Evolutionary conservation across 495 filamentous ascomycete species (phyloP).

Genomic region (Podospora australis): DNA sequence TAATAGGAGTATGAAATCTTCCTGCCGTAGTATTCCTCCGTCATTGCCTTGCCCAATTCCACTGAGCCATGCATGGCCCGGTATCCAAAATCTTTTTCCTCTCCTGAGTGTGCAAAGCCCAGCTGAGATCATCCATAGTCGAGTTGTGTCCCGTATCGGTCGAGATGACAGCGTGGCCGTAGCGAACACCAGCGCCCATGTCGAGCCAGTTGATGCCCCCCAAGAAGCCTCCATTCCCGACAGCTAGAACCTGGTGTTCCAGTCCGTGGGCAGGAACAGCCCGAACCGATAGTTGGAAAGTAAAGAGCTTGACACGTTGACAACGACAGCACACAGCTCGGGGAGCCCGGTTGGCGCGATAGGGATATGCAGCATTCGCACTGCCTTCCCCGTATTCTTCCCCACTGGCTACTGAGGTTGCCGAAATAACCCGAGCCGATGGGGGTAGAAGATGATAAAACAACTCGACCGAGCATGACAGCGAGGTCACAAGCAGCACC

Average conservation of each 20-base stretch:
- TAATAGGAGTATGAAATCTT: constrained; percentile 41
- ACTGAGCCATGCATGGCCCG: constrained; percentile 47
- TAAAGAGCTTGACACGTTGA: constrained; percentile 39
- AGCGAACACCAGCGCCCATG: constrained; percentile 25
- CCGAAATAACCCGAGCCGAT: not conserved
- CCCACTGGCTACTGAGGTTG: not conserved
- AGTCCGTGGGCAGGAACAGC: constrained; percentile 43
- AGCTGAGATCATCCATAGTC: constrained; percentile 32
- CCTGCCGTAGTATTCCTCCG: constrained; percentile 23
- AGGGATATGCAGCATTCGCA: constrained; percentile 37
- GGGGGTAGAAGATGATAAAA: not conserved
- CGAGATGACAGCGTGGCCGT: constrained; percentile 48
- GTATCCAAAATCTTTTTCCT: constrained; percentile 39
- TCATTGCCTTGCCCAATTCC: constrained; percentile 11
- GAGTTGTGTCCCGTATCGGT: constrained; percentile 53
- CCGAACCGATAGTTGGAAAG: constrained; percentile 42
- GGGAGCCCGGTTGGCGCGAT: constrained; percentile 40
- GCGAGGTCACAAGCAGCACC: not conserved
- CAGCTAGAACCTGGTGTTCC: constrained; percentile 40
- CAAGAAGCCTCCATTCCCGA: constrained; percentile 42
- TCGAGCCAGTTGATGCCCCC: constrained; percentile 47
- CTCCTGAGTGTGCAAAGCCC: constrained; percentile 43
- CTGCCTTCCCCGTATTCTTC: constrained; percentile 28
- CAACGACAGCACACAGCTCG: constrained; percentile 41
- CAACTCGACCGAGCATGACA: not conserved